Base-by-base conservation (phyloP, 805 yeast species). In the Saturnispora kantuleensis region DNA sequence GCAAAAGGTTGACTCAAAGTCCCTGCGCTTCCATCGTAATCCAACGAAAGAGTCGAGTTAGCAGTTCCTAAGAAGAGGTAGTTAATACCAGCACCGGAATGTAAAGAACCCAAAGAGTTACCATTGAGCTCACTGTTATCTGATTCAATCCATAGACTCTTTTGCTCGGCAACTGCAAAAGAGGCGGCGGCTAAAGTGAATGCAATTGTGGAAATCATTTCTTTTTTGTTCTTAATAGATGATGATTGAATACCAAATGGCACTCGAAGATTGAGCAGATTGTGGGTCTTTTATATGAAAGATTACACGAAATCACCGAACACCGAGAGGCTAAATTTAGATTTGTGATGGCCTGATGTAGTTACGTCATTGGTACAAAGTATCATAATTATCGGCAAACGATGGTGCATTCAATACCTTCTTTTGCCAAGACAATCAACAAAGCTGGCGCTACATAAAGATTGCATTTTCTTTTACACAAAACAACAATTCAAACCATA, bases 21-120 rank as follows among this genome's bases (percentile, higher is more conserved):
- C 5, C 42, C 36, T 10, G 35, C 42, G 17, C 18, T 13, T 43
- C 56, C 59, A 41, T 51, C 45, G 13, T 59, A 48, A 31, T 8
- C n/a, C 35, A 50, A 38, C 2, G 38, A 8, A 15, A 31, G 16
- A 10, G 52, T 47, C n/a, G 48, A 29, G 7, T n/a, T 39, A 17
- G 32, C 33, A 15, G 41, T 37, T 34, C 61, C 61, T 3, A 49
- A 17, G 57, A 67, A 63, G 30, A 63, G 52, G 56, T 69, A 71
- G 60, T 67, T 63, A 46, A 70, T 56, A 48, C 67, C 76, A 43
- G 77, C 77, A 55, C 76, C 76, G 58, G 68, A 74, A 49, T 71
- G 77, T 39, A 55, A 47, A 42, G 67, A 51, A 38, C 60, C 63
- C 15, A 50, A 31, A 9, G 42, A n/a, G 38, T 55, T 44, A 32